Evolutionary conservation across 805 yeast species (phyloP).

Genomic region (Metschnikowia cerradonensis): DNA sequence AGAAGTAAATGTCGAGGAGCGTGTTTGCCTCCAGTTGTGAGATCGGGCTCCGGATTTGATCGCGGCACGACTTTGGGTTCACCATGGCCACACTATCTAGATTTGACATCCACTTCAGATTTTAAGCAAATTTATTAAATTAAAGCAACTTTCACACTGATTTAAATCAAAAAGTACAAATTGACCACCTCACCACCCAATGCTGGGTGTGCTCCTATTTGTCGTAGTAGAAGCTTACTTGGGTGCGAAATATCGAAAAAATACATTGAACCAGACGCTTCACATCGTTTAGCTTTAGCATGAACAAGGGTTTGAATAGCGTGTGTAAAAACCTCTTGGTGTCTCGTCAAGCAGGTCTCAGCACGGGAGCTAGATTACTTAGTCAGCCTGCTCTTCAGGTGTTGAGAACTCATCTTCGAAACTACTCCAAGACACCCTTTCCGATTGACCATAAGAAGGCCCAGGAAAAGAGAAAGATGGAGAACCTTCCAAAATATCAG

Average conservation of each 20-base stretch:
- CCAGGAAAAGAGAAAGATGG: conserved; percentile 25
- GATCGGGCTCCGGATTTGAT: neutral
- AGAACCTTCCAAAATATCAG: conserved; percentile 32
- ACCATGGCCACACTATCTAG: neutral
- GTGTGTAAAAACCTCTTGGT: neutral
- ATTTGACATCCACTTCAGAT: neutral
- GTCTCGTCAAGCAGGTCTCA: neutral
- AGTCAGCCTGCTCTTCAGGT: neutral
- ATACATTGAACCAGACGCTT: neutral
- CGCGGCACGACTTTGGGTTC: neutral
- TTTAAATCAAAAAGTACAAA: neutral
- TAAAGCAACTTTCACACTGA: neutral
- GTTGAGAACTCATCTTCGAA: neutral
- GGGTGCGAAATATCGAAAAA: conserved; percentile 4
- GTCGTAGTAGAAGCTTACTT: neutral
- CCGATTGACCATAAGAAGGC: conserved; percentile 31
- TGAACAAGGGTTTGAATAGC: neutral
- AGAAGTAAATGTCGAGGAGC: neutral
- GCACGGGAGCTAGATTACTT: neutral
- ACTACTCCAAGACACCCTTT: conserved; percentile 28
- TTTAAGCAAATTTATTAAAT: neutral
- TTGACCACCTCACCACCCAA: neutral
- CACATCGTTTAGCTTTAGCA: neutral
- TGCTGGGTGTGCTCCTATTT: neutral
- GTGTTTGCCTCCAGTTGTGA: conserved; percentile 1